These are phyloP conservation scores for Penicillium sp. DNA, from an alignment of 2,329 filamentous ascomycete species.

Conservation along the genomic window DNA sequence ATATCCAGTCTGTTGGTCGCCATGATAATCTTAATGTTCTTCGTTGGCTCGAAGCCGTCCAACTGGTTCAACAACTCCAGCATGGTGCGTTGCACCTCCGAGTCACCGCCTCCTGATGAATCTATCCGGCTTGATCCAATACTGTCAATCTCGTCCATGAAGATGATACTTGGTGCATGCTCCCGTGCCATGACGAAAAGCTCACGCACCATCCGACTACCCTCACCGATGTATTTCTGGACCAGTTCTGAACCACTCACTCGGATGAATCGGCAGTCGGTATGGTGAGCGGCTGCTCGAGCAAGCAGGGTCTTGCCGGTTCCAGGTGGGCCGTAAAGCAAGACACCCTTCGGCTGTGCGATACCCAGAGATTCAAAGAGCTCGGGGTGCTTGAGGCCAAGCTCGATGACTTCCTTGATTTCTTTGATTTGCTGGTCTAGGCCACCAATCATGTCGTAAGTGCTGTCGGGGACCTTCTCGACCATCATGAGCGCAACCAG, in stretches of 20 bases:
- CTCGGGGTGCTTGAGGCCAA: constrained; percentile 95
- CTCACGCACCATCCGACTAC: constrained; percentile 95
- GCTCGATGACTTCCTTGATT: constrained; percentile 99
- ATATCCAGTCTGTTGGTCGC: constrained; percentile 97
- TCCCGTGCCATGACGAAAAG: constrained; percentile 98
- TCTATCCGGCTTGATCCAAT: constrained; percentile 96
- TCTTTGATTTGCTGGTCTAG: constrained; percentile 99
- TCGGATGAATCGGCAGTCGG: constrained; percentile 97
- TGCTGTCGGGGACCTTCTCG: constrained; percentile 98
- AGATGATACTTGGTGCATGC: constrained; percentile 96
- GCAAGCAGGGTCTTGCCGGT: constrained; percentile 95
- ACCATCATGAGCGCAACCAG: constrained; percentile 99
- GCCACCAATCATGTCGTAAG: constrained; percentile 99
- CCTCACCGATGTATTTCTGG: constrained; percentile 98
- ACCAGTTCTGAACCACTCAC: constrained; percentile 93
- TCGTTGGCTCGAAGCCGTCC: constrained; percentile 96
- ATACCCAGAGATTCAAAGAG: constrained; percentile 98
- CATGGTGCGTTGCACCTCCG: constrained; percentile 97
- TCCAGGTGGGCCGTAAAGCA: constrained; percentile 91
- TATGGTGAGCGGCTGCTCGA: constrained; percentile 92
- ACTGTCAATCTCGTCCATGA: constrained; percentile 99
- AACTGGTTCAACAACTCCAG: constrained; percentile 95
- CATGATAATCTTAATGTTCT: constrained; percentile 99
- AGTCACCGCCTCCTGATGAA: constrained; percentile 87
- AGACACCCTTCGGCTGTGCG: constrained; percentile 91